A percentile compares a stretch with the other conserved stretches of the same genome.
Evolutionary conservation across 192 early-diverging fungal species (phyloP).

Genomic region (Backusella sp.): DNA sequence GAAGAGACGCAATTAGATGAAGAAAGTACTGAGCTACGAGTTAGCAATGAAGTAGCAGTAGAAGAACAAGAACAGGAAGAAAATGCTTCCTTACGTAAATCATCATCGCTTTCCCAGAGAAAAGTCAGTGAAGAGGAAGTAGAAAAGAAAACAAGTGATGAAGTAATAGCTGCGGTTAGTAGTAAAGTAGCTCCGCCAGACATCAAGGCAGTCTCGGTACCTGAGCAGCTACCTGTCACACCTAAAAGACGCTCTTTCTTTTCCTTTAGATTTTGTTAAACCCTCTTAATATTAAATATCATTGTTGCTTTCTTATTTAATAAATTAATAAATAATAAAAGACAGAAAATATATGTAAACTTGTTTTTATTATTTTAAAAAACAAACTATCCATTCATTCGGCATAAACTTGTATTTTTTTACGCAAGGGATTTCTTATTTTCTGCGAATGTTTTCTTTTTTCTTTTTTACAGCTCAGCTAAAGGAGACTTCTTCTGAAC

Average conservation of each 20-base stretch:
- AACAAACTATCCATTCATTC: not conserved
- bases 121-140: not conserved
- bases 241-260: constrained; percentile 15
- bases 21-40: not conserved
- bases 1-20: not conserved
- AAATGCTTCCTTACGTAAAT: not conserved
- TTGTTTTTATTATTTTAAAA: not conserved
- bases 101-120: not conserved
- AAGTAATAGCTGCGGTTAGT: not conserved
- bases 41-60: not conserved
- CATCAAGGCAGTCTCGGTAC: not conserved
- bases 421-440: not conserved
- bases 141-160: not conserved
- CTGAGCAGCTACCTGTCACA: not conserved
- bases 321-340: not conserved
- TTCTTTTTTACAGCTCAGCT: not conserved
- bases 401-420: constrained; percentile 1
- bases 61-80: not conserved
- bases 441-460: not conserved
- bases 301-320: not conserved
- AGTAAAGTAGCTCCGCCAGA: not conserved
- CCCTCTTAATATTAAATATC: not conserved
- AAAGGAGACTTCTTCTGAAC: not conserved
- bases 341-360: not conserved
- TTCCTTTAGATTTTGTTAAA: constrained; percentile 17